phyloP scores from a whole-genome alignment of 352 stramenopile genomes.

The Phytophthora capsici region DNA sequence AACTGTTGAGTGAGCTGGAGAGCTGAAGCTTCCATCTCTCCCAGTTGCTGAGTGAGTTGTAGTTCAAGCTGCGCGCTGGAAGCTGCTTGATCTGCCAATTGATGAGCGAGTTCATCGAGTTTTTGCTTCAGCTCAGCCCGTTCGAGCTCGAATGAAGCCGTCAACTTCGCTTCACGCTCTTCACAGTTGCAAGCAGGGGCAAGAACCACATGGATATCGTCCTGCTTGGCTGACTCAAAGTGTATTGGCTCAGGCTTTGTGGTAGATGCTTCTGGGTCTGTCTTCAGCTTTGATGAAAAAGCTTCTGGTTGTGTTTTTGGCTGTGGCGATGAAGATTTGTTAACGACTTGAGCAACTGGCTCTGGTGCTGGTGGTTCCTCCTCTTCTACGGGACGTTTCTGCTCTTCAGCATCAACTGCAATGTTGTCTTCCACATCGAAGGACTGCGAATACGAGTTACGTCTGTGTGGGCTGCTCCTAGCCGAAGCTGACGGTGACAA shows the following conservation, averaged over 20 bases:
- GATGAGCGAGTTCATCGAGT: slow-evolving; percentile 36
- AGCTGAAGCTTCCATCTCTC: slow-evolving; percentile 2
- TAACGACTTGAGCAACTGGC: not conserved
- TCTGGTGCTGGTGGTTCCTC: slow-evolving; percentile 4
- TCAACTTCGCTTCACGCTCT: slow-evolving; percentile 21
- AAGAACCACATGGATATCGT: not conserved
- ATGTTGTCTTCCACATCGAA: slow-evolving; percentile 49
- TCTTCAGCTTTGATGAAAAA: not conserved
- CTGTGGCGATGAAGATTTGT: not conserved
- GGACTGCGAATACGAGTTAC: slow-evolving; percentile 58
- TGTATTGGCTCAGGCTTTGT: not conserved
- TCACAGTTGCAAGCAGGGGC: slow-evolving; percentile 22
- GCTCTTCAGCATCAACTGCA: not conserved
- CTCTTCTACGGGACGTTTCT: not conserved
- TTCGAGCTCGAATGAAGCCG: slow-evolving; percentile 33
- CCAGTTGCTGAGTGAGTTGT: slow-evolving; percentile 40
- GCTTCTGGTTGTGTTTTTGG: not conserved
- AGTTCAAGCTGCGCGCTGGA: slow-evolving; percentile 11
- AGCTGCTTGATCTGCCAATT: slow-evolving; percentile 28
- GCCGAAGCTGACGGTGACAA: slow-evolving; percentile 29
- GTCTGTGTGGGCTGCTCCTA: slow-evolving; percentile 31
- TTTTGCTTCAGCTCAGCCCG: slow-evolving; percentile 32
- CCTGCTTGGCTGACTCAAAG: not conserved
- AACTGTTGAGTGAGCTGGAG: slow-evolving; percentile 35
- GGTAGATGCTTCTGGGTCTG: not conserved